These are phyloP conservation scores for Vanderwaltozyma verrucispora DNA, from an alignment of 805 yeast species.

Conservation along the genomic window DNA sequence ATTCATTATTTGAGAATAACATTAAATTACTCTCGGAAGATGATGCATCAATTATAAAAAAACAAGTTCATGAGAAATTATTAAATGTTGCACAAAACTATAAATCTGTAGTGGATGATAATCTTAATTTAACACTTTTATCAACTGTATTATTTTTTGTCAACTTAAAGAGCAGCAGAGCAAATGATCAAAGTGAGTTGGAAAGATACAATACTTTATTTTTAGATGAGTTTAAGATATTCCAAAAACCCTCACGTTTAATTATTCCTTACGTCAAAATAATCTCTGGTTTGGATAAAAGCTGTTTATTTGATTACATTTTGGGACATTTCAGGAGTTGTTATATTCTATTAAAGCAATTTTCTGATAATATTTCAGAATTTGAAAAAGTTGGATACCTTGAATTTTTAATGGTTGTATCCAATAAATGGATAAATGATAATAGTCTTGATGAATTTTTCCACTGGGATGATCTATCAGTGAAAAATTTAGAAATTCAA, in stretches of 20 bases:
- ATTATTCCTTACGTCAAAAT: slow-evolving; percentile 36
- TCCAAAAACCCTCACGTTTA: slow-evolving; percentile 20
- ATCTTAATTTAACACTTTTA: slow-evolving; percentile 17
- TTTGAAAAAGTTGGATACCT: slow-evolving; percentile 21
- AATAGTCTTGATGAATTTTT: slow-evolving; percentile 6
- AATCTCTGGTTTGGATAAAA: slow-evolving; percentile 43
- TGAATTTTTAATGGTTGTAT: slow-evolving; percentile 19
- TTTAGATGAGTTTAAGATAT: slow-evolving; percentile 14
- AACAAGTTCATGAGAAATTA: slow-evolving; percentile 12
- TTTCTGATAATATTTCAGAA: slow-evolving; percentile 2
- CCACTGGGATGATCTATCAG: slow-evolving; percentile 9
- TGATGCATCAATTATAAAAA: slow-evolving; percentile 11
- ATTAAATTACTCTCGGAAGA: slow-evolving; percentile 7
- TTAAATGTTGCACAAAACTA: slow-evolving; percentile 5
- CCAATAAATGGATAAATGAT: slow-evolving; percentile 24
- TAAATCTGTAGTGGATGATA: slow-evolving; percentile 12
- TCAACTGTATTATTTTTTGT: slow-evolving; percentile 30
- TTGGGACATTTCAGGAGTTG: background rate
- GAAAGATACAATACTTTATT: slow-evolving; percentile 32
- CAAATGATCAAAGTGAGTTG: slow-evolving; percentile 37
- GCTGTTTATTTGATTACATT: slow-evolving; percentile 8
- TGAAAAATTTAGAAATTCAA: slow-evolving; percentile 38
- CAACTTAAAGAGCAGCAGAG: slow-evolving; percentile 23
- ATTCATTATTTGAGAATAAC: slow-evolving; percentile 21
- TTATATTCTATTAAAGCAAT: background rate